Evolutionary conservation across 352 stramenopile species (phyloP), one percentile per base, ranked within the genome.

Genomic region (Pythium phragmitis): DNA sequence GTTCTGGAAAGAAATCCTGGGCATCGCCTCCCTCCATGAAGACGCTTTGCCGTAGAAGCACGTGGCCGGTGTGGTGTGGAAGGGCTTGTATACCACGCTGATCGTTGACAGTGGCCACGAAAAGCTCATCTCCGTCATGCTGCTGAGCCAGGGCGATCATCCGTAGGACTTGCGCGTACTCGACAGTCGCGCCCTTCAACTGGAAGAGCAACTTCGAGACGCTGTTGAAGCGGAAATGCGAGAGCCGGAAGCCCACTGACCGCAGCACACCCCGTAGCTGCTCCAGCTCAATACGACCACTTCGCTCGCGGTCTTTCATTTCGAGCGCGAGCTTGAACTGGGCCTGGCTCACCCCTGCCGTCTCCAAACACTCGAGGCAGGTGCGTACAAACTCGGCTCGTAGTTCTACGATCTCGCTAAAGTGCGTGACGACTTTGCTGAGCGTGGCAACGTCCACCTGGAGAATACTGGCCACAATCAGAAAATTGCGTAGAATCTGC

Each of bases 141-240:
- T 16, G 13, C 52, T 80, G 70, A 26, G 63, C 73, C 6, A 84
- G 28, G 7, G 41, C 28, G 47, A 87, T 39, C 37, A 89, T 57
- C 8, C 69, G 62, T 42, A 79, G 41, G 3, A 89, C 57, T 65
- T 88, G 80, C 0, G 48, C 59, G 47, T 86, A 84, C 68, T 80
- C 71, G 26, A 88, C 63, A 26, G 57, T 73, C 2, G 69, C 77
- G 2, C 69, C 76, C 9, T 72, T 66, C 2, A 87, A 42, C 11
- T 70, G 42, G 33, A 89, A 88, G 2, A 89, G 58, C 51, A 89
- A 51, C 72, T 73, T 75, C 0, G 73, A 75, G 30, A 89, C 77
- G 42, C 65, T 82, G 62, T 89, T 87, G 46, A 89, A 89, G 28
- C 77, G 76, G 28, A 85, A 87, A 34, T 75, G 63, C 11, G 80